Base-by-base conservation (phyloP, 208 protist species). In the Strigomonas culicis region DNA sequence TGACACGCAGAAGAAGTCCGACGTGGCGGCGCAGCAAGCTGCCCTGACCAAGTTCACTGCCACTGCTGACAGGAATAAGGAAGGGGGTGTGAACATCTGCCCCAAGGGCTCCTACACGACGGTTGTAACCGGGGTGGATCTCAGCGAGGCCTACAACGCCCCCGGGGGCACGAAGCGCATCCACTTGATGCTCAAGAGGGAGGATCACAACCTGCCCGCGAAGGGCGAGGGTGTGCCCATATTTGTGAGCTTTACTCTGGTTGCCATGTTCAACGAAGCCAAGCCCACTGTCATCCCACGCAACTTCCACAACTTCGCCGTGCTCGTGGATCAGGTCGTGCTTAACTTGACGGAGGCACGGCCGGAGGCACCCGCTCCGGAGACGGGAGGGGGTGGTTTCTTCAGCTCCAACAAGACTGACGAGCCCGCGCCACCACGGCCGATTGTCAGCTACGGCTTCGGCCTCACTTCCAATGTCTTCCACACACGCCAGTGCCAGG, bases 121-220 rank as follows among this genome's bases (percentile, higher is more conserved):
- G 13, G 71, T 75, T n/a, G 34, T 76, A 31, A 72, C 65, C 21
- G 56, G 63, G 32, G 70, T 85, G 15, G 82, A 89, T 44, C 66
- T 70, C 13, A 83, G 76, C 52, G 79, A 89, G 39, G 82, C 79
- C 21, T 89, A 83, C 70, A 89, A 85, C 66, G 66, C 72, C 21
- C 66, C 67, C 3, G 72, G 72, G n/a, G 82, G 82, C 32, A 60
- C 70, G 34, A 66, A 80, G 72, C 53, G 36, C 24, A 81, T 79
- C 60, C 77, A 71, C 52, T 64, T 89, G 6, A 41, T 72, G 4
- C 59, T 89, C 27, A 77, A 73, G 65, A 72, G 72, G 0, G 73
- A 72, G 22, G 58, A 58, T 28, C 63, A 61, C 31, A 63, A 75
- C 28, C 19, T 75, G 41, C 74, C 78, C 0, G 27, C 46, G 13